phyloP scores from a whole-genome alignment of 1,139 yeast genomes.

The Diutina neorugosa region DNA sequence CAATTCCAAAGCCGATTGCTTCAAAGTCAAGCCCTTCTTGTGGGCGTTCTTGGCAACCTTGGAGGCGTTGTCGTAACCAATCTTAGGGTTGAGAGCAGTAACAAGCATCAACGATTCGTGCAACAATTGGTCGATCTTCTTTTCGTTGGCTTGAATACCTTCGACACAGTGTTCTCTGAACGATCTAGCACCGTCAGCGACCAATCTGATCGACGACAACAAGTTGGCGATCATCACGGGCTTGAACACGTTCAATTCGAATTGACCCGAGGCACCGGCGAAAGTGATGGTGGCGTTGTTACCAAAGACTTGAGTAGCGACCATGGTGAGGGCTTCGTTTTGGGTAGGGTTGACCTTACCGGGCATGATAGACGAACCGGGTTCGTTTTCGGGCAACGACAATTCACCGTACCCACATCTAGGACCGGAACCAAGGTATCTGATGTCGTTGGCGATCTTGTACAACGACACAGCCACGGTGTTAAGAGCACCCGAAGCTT shows the following conservation, averaged over 20 bases:
- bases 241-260: slow-evolving; percentile 95
- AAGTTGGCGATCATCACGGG: slow-evolving; percentile 90
- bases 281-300: slow-evolving; percentile 91
- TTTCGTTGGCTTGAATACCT: slow-evolving; percentile 82
- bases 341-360: slow-evolving; percentile 99
- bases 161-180: slow-evolving; percentile 92
- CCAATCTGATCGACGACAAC: slow-evolving; percentile 72
- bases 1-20: slow-evolving; percentile 86
- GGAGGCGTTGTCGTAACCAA: slow-evolving; percentile 94
- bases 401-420: slow-evolving; percentile 98
- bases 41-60: slow-evolving; percentile 98
- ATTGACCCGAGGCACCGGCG: slow-evolving; percentile 98
- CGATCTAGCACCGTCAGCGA: slow-evolving; percentile 82
- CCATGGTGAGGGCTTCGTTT: slow-evolving; percentile 98
- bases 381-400: slow-evolving; percentile 93
- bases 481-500: slow-evolving; percentile 94
- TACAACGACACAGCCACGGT: slow-evolving; percentile 85
- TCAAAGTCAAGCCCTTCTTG: slow-evolving; percentile 91
- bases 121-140: slow-evolving; percentile 74
- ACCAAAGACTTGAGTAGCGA: slow-evolving; percentile 94
- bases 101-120: slow-evolving; percentile 96
- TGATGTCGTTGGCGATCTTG: slow-evolving; percentile 95
- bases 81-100: slow-evolving; percentile 96
- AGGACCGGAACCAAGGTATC: slow-evolving; percentile 98
- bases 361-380: slow-evolving; percentile 98